Base-by-base conservation (phyloP, 257 asterid genomes). In the Lycium ferocissimum region DNA sequence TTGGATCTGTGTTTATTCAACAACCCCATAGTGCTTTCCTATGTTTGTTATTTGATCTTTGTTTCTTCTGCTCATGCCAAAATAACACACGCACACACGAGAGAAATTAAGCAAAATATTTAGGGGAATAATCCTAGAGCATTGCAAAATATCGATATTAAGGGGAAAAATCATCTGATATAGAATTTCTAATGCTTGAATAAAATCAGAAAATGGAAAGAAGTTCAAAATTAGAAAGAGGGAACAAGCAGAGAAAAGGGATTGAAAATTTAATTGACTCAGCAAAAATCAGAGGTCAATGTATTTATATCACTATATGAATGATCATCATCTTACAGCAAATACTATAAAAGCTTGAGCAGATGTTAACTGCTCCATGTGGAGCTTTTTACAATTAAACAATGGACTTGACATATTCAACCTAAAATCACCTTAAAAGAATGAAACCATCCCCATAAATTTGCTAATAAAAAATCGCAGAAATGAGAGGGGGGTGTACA, bases 381-480 rank as follows among this genome's bases (percentile, higher is more conserved):
- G 53, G 56, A 2, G 14, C 6, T 73, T 73, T 81, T 65, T 65
- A 82, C 85, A 82, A 65, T 82, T 82, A 65, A 49, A n/a, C 45
- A 69, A n/a, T 26, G 10, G 61, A 65, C 54, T 81, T 45, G 15
- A 43, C 20, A 45, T 49, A 22, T 43, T 20, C 59, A 45, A 62
- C 40, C 84, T 61, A 81, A 59, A 62, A 61, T 65, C 22, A 35
- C 62, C 84, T 49, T 75, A 22, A 49, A 75, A 75, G 58, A 53
- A 82, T 20, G 78, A 65, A 62, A 81, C 84, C 33, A 47, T 10
- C 85, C 85, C 59, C 85, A 65, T 82, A 54, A 82, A 82, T 18
- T 65, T 82, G 85, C 85, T 47, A 47, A 40, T 13, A 82, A 81
- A 81, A 63, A 43, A 9, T 47, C 51, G 85, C 65, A 82, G 79